Base-by-base conservation (phyloP, 768 basidiomycete genomes). In the Tephrocybe sp. region DNA sequence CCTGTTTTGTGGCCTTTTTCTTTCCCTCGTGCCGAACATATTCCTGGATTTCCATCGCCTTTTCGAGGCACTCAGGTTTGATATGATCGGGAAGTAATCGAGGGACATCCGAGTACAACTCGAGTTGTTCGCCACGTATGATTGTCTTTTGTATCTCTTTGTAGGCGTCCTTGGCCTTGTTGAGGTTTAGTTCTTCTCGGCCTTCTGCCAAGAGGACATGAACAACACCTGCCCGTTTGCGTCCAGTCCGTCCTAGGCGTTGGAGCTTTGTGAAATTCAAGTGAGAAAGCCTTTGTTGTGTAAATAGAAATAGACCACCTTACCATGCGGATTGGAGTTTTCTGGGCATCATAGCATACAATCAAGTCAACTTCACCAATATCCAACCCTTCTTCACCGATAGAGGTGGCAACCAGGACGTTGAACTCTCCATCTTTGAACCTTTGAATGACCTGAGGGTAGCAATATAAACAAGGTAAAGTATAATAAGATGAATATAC, bases 361-460 rank as follows among this genome's bases (percentile, higher is more conserved):
- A 97, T 95, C 61, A 94, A 75, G 64, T 99, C 97, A 13, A 99
- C 86, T 64, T 97, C 94, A 25, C 97, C 97, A 47, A 99, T 99
- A 65, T 99, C 97, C 15, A 99, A 75, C 49, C 97, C 97, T 67
- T 99, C 97, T 69, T 99, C 97, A 18, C 97, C 97, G 47, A 99
- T 92, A 3, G 89, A 95, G 4, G 97, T 98, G 1, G 94, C 88
- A 7, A 99, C 95, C 10, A 99, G 72, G 30, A 97, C 84, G 58
- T 99, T 99, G 65, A 81, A 92, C 50, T 84, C 84, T 10, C 92
- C 93, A 3, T 69, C 71, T 64, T 94, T 94, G 74, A 99, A 98
- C 54, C 82, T 80, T 50, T 83, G 72, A 61, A 99, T 91, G 25
- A 91, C 78, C 94, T 97, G 55, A 2, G 50, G 10, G 27, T 44